These are phyloP conservation scores for Lolium perenne DNA, from an alignment of 176 grass and related monocot species.

Conservation along the genomic window DNA sequence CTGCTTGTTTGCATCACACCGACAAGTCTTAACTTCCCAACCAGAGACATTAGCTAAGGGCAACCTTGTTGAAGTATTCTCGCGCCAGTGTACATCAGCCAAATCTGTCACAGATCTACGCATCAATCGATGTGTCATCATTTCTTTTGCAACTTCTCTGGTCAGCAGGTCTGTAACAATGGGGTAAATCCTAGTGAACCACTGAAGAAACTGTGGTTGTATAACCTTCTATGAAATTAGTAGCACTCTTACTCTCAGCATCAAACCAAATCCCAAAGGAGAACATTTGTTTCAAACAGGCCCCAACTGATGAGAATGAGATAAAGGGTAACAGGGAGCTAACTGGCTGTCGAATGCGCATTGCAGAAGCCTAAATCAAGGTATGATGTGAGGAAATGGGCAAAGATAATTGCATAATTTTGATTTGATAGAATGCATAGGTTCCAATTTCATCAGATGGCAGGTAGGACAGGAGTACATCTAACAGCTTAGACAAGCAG, in stretches of 20 bases:
- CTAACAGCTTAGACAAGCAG: conserved; percentile 13
- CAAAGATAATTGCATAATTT: neutral
- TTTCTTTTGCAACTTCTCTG: neutral
- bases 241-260: neutral
- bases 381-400: neutral
- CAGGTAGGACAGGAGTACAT: neutral
- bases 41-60: conserved; percentile 8
- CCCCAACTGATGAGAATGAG: neutral
- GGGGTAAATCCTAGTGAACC: neutral
- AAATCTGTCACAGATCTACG: neutral
- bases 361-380: neutral
- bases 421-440: conserved; percentile 27
- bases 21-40: conserved; percentile 31
- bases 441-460: conserved; percentile 32
- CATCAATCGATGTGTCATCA: neutral
- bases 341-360: neutral
- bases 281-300: neutral
- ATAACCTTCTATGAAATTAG: neutral
- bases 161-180: neutral
- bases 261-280: neutral
- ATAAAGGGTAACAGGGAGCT: neutral
- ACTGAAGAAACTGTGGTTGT: conserved; percentile 5
- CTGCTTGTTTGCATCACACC: conserved; percentile 4
- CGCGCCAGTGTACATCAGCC: neutral
- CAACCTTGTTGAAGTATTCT: neutral